Conservation (phyloP, 1,284 basidiomycete genomes). For the Boletus semigastroideus region DNA sequence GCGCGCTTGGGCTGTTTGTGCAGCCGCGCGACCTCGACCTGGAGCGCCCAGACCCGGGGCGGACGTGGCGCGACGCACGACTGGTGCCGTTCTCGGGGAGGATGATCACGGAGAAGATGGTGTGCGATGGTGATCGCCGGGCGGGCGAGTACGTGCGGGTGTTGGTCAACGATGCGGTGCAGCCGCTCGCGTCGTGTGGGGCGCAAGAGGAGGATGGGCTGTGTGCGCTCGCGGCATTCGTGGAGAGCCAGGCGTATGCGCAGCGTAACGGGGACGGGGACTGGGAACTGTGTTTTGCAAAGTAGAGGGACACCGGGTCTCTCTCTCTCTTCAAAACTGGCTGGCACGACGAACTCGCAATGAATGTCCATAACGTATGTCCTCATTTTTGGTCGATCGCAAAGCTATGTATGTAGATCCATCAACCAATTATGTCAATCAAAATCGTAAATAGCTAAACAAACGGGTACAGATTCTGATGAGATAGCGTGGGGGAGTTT, state of each 20-base stretch:
- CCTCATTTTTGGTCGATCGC: too few relatives aligned
- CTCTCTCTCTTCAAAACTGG: too few relatives aligned
- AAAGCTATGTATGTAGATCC: background rate
- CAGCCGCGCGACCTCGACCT: slow-evolving; percentile 45
- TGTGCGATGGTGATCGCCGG: slow-evolving; percentile 36
- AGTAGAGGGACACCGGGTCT: background rate
- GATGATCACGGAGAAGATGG: slow-evolving; percentile 60
- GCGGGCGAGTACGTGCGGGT: slow-evolving; percentile 52
- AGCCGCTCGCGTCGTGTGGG: slow-evolving; percentile 61
- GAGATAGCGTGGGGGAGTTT: slow-evolving; percentile 9
- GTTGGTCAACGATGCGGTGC: slow-evolving; percentile 65
- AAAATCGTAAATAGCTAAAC: slow-evolving; percentile 16
- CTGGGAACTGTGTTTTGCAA: slow-evolving; percentile 51
- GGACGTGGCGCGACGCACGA: slow-evolving; percentile 54
- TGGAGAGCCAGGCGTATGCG: slow-evolving; percentile 67
- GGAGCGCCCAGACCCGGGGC: slow-evolving; percentile 33
- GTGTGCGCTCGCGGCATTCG: slow-evolving; percentile 63
- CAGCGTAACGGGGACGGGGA: slow-evolving; percentile 62
- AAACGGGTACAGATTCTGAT: slow-evolving; percentile 15
- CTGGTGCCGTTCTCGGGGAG: slow-evolving; percentile 63
- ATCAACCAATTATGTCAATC: background rate
- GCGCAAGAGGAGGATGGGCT: slow-evolving; percentile 46
- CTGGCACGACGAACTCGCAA: too few relatives aligned
- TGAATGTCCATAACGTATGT: too few relatives aligned
- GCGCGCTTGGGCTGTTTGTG: slow-evolving; percentile 68